Conservation (phyloP, 2,329 filamentous ascomycete species). For the Thielaviopsis populi region DNA sequence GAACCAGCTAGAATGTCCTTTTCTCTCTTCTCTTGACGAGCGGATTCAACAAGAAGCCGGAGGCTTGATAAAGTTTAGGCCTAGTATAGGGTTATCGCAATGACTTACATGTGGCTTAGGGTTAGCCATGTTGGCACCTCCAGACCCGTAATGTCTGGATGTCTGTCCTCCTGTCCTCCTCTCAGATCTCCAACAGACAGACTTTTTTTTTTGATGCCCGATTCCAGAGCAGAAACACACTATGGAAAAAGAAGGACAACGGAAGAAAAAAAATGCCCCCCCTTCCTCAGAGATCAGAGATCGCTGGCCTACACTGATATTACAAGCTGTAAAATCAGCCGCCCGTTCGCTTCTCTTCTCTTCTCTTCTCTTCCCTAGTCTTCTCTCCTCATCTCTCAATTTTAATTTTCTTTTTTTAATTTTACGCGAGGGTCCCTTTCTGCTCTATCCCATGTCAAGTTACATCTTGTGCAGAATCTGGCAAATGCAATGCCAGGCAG, state of each 20-base stretch:
- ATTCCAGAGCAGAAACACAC: no score
- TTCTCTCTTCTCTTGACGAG: neutral
- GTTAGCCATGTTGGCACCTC: no score
- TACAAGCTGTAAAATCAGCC: neutral
- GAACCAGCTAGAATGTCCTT: conserved; percentile 2
- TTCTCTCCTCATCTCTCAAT: neutral
- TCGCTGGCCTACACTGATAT: no score
- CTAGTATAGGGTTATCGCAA: neutral
- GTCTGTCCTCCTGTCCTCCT: no score
- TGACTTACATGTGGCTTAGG: no score
- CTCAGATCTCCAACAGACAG: no score
- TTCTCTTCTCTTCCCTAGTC: neutral
- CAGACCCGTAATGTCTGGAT: no score
- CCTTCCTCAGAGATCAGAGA: no score
- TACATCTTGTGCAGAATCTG: neutral
- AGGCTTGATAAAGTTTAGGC: neutral
- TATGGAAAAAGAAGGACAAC: no score
- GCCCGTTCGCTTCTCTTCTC: neutral
- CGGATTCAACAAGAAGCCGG: neutral
- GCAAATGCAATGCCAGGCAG: neutral
- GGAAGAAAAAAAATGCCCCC: no score
- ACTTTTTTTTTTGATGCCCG: no score
- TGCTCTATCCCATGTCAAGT: neutral
- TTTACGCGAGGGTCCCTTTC: neutral
- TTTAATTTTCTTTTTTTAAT: neutral